Base-by-base conservation (phyloP, 2,329 filamentous ascomycete species). In the Paraphaeosphaeria minitans region DNA sequence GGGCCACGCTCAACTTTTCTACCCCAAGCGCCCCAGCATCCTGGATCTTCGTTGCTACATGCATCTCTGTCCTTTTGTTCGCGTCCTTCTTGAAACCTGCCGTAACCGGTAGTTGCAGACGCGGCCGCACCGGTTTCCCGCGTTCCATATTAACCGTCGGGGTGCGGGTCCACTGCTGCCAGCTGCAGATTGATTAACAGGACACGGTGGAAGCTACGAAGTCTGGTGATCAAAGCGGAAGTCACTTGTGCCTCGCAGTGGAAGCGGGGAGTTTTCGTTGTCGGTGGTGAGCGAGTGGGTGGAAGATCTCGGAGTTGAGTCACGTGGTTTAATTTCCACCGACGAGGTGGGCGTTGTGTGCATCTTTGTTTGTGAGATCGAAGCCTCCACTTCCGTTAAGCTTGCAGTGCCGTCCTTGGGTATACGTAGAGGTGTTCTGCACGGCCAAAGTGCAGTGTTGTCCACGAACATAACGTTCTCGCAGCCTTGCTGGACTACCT, bases 131-230 rank as follows among this genome's bases (percentile, higher is more conserved):
- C 50, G 56, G 53, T 66, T 63, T 67, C 64, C 65, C 65, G 65
- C 51, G 42, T 63, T 55, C 65, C 65, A 67, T 57, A 67, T 67
- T 67, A 67, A 63, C 37, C 37, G 46, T 60, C 56, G 56, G 64
- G 62, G 58, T 62, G 9, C 13, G 51, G 24, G 27, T 29, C 46
- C 57, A 47, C 50, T 55, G 51, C 14, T 48, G 56, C 47, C 31
- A 35, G 35, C 3, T n/a, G 33, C 49, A 50, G 27, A 49, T 63
- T 65, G 57, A 67, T 67, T 66, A 67, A 67, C 60, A 67, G 61
- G 65, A 67, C 65, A 67, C 65, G 60, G 54, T 66, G 47, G 59
- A 50, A 39, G 37, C 16, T 35, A 37, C 19, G 21, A 27, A 16
- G 13, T 31, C 55, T 55, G 29, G 42, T 35, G 55, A 47, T 24